Base-by-base conservation (phyloP, 2,329 filamentous ascomycete species). In the Colletotrichum cuscutae region DNA sequence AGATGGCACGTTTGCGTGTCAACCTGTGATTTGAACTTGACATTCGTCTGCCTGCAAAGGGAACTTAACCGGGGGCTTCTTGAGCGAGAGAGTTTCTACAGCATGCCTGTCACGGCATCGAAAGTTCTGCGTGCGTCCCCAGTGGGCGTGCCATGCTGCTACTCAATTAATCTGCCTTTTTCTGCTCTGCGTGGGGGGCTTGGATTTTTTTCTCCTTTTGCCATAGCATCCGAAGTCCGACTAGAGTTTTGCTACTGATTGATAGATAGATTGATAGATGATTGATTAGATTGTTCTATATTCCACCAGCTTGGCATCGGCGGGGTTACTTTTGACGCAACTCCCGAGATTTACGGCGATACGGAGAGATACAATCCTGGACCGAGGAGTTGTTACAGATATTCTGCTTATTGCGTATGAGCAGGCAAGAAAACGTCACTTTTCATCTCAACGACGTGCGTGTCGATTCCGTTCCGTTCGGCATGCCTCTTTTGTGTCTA, bases 171-270 rank as follows among this genome's bases (percentile, higher is more conserved):
- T 26, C 52, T 15, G 5, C 26, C 60, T 54, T 46, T 49, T 49
- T n/a, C 19, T 58, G 37, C 46, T 28, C n/a, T n/a, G 54, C 70
- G 66, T 72, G 70, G 70, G 70, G 70, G 66, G 49, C 19, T 49
- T 3, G 37, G 5, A 6, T 15, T 37, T 37, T 37, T 42, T 42
- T 42, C 15, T 42, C 37, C 13, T 42, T 15, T 42, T 42, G 8
- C 19, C 32, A 28, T 13, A n/a, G 28, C 42, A 60, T 60, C 28
- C 54, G 22, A 24, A 35, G 49, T 42, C 37, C 37, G 37, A 42
- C 13, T 42, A 70, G 37, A 53, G 19, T 49, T n/a, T 49, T 49
- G 15, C 42, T 42, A 42, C 35, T 42, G 35, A 42, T 15, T 42
- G 35, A 42, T 15, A 6, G 35, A 42, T 42, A 15, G 37, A 42